Percentiles rank a stretch among this genome's conserved stretches.
Evolutionary conservation across 306 rosid genomes (phyloP).

Genomic region (Cucumis sativus): Cucumber_9930_V3 NC_026657.2:31313001-31313500

Average conservation of each 20-base stretch:
- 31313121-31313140: constrained; percentile 6
- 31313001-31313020: too few relatives aligned
- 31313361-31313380: background rate
- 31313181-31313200: constrained; percentile 38
- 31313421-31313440: constrained; percentile 75
- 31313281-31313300: constrained; percentile 84
- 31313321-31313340: background rate
- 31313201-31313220: constrained; percentile 50
- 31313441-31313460: constrained; percentile 54
- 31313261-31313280: constrained; percentile 62
- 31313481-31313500: constrained; percentile 85
- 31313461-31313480: constrained; percentile 60
- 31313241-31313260: constrained; percentile 47
- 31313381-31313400: constrained; percentile 62
- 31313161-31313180: constrained; percentile 48
- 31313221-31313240: constrained; percentile 51
- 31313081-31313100: background rate
- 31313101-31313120: constrained; percentile 3
- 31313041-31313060: too few relatives aligned
- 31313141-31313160: constrained; percentile 49
- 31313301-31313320: constrained; percentile 43
- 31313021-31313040: too few relatives aligned
- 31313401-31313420: constrained; percentile 79
- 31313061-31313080: background rate
- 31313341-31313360: background rate